Base-by-base conservation (phyloP, 2,329 filamentous ascomycete species). In the Penicillium sp. region DNA sequence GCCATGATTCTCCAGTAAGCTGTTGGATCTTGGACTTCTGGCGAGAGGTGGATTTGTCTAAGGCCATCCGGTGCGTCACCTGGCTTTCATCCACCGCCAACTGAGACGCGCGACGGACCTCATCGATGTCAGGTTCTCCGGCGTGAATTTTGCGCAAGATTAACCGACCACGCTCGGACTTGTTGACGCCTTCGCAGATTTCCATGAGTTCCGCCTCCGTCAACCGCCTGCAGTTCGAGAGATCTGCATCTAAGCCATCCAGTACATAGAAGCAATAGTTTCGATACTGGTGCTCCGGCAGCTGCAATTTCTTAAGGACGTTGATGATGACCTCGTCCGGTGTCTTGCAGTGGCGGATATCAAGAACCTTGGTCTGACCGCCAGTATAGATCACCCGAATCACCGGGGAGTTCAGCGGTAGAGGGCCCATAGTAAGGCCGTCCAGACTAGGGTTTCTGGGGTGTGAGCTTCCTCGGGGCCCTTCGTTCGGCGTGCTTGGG, bases 211-310 rank as follows among this genome's bases (percentile, higher is more conserved):
- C 94, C 4, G 85, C 86, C 65, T 99, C 94, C 31, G 87, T 86
- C 36, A 97, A 79, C 45, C 89, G 85, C 54, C 91, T 86, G 70
- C 90, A 95, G 66, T 91, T 85, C 45, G 81, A 83, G 28, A 90
- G 87, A 61, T 94, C 87, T 1, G 92, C 86, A 44, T 96, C 90
- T 36, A 90, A 78, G 46, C 92, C 93, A 60, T 90, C 87, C 53
- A 97, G 79, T 1, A 96, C 87, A 79, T 94, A 97, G 76, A 99
- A 97, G 76, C 92, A 96, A 75, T 96, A 97, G 67, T 95, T 96
- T 65, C 91, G 85, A 69, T 94, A 89, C 65, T 96, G 91, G 57
- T 93, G 89, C 67, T 96, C 91, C 21, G 91, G 89, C 28, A 96
- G 81, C 38, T 86, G 85, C 58, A 96, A 89, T 71, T 97, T 97